Evolutionary conservation across 306 rosid species (phyloP), one percentile per base, ranked within the genome.

Genomic region (Sicyos edulis): DNA sequence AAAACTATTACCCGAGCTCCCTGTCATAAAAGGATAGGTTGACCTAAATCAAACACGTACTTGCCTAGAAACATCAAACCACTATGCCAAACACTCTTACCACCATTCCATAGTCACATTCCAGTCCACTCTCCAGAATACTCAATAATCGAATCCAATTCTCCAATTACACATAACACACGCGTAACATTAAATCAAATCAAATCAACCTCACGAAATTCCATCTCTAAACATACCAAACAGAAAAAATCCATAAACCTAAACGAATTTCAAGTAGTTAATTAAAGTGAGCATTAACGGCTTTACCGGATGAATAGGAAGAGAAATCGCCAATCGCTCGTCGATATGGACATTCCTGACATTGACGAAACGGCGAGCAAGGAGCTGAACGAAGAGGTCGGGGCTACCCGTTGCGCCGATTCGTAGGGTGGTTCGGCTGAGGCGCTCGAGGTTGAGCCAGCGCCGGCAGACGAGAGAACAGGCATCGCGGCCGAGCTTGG

Each of bases 381-480:
- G 89, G 37, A 83, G 88, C 65, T 55, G 73, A 70, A 89, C 80
- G 57, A 80, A 80, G 56, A 87, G 75, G 80, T 91, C 95, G 0
- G 96, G 96, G 64, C 81, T 81, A 3, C 86, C 95, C 64, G 97
- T 78, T 45, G 99, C 92, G 59, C 95, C 86, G 84, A 93, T 80
- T 1, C 92, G 89, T 56, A 93, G 87, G 22, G 95, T 74, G 68
- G 86, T 34, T 22, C 96, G 95, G 54, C 89, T 74, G 78, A 85
- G 83, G 0, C 99, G 96, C 68, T 93, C 96, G 20, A 93, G 95
- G 16, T 82, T 76, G 74, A 83, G 91, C 99, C 99, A 93, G 0
- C 96, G 97, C 76, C 59, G 68, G 85, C 97, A 93, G 76, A 91
- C 96, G 70, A 93, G 92, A 8, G 99, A 93, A 76, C 91, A 86